A percentile compares a stretch with the other conserved stretches of the same genome.
Evolutionary conservation across 192 early-diverging fungal genomes (phyloP).

Genomic region (Umbelopsis sp.): DNA sequence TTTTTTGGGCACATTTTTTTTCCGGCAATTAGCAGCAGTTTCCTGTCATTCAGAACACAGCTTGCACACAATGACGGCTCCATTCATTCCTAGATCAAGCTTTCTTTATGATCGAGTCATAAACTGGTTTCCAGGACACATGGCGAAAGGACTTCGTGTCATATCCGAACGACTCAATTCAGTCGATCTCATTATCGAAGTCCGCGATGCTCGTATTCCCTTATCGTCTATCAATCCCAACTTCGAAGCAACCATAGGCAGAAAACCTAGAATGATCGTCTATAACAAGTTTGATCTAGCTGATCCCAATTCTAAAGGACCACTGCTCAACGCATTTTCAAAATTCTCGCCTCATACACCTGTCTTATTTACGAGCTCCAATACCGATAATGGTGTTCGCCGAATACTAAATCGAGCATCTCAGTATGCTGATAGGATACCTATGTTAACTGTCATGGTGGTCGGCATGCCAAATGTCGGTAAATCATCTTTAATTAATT

Average conservation of each 20-base stretch:
- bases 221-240: constrained; percentile 87
- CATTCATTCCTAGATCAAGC: constrained; percentile 19
- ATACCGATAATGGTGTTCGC: constrained; percentile 59
- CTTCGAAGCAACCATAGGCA: constrained; percentile 68
- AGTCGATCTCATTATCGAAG: constrained; percentile 89
- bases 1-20: not conserved
- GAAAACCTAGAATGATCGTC: constrained; percentile 75
- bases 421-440: constrained; percentile 45
- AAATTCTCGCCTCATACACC: constrained; percentile 46
- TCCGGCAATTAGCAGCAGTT: not conserved
- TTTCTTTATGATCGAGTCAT: constrained; percentile 65
- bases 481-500: constrained; percentile 91
- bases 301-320: constrained; percentile 51
- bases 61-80: not conserved
- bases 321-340: constrained; percentile 27
- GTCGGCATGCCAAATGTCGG: constrained; percentile 98
- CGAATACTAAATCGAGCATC: constrained; percentile 70
- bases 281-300: constrained; percentile 96
- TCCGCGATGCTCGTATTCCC: constrained; percentile 93
- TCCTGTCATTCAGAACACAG: not conserved
- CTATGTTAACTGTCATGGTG: constrained; percentile 68
- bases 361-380: constrained; percentile 68
- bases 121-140: constrained; percentile 89
- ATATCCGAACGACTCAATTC: constrained; percentile 71
- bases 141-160: constrained; percentile 77